A percentile compares a stretch with the other conserved stretches of the same genome.
phyloP scores from a whole-genome alignment of 2,329 filamentous ascomycete genomes.

The Lecanicillium sp. region DNA sequence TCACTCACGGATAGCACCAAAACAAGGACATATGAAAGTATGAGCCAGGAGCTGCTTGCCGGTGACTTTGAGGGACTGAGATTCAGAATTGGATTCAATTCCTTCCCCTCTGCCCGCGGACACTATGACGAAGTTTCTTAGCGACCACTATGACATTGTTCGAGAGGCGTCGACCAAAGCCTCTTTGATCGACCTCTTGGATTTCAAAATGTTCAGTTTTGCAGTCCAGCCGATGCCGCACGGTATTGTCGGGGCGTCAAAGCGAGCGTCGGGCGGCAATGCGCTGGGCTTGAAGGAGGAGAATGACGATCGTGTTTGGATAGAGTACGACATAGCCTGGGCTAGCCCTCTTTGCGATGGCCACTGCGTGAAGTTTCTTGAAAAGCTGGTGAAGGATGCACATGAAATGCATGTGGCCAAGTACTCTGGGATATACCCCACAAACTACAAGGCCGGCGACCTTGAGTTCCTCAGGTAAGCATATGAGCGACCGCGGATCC shows the following conservation, averaged over 20 bases:
- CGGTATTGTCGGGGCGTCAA: conserved; percentile 9
- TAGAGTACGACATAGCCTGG: conserved; percentile 21
- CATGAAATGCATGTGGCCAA: conserved; percentile 8
- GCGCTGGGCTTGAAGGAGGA: conserved; percentile 14
- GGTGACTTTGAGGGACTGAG: conserved; percentile 9
- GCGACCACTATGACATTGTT: conserved; percentile 6
- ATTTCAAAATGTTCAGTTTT: conserved; percentile 8
- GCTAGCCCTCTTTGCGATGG: conserved; percentile 12
- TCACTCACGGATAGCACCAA: conserved; percentile 36
- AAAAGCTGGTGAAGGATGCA: conserved; percentile 1
- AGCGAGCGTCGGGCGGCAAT: conserved; percentile 11
- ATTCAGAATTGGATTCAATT: conserved; percentile 10
- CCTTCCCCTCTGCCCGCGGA: conserved; percentile 13
- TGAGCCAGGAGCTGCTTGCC: conserved; percentile 15
- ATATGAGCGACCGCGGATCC: too few relatives aligned
- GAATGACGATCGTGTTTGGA: conserved; percentile 19
- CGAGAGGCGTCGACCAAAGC: neutral
- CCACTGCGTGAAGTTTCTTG: conserved; percentile 7
- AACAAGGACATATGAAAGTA: conserved; percentile 36
- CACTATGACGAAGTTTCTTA: conserved; percentile 11
- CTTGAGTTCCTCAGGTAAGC: conserved; percentile 10
- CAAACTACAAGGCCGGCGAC: conserved; percentile 11
- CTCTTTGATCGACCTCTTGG: neutral
- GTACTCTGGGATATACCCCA: conserved; percentile 11
- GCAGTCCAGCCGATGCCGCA: conserved; percentile 11